A percentile compares a stretch with the other conserved stretches of the same genome.
phyloP scores from a whole-genome alignment of 164 flowering plant genomes.

The Magnolia sinica region DNA sequence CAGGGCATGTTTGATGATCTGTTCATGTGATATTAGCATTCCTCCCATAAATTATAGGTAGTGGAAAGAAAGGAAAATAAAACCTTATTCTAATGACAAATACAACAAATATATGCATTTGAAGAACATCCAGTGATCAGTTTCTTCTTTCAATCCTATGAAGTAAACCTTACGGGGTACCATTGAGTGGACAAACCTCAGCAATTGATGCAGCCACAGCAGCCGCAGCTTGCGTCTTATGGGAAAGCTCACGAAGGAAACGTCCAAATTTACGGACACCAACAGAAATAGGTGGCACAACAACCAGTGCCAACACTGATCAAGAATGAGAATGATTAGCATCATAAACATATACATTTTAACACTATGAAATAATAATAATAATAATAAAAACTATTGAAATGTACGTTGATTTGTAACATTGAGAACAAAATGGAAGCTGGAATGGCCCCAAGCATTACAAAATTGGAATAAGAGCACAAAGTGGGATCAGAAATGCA shows the following conservation, averaged over 20 bases:
- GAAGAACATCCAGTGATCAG: not conserved
- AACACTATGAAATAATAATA: not conserved
- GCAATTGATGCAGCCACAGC: conserved; percentile 94
- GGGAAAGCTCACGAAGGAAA: conserved; percentile 90
- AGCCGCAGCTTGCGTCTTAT: conserved; percentile 97
- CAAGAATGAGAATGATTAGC: conserved; percentile 5
- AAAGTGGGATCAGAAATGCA: not conserved
- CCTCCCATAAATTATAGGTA: not conserved
- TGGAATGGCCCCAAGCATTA: not conserved
- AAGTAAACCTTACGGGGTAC: not conserved
- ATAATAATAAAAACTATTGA: no score
- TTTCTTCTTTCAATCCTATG: not conserved
- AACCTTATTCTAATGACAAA: not conserved
- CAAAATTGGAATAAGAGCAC: not conserved
- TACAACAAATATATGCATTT: no score
- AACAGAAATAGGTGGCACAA: conserved; percentile 67
- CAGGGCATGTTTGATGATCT: no score
- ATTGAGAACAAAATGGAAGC: not conserved
- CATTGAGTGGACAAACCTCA: conserved; percentile 47
- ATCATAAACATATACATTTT: not conserved
- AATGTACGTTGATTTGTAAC: not conserved
- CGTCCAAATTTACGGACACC: conserved; percentile 88
- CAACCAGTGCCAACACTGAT: conserved; percentile 78
- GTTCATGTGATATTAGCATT: not conserved
- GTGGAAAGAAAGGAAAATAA: not conserved